Percentiles rank a stretch among this genome's conserved stretches.
Evolutionary conservation across 225 moss, liverwort and hornwort species (phyloP).

Genomic region (Polytrichum formosum): DNA sequence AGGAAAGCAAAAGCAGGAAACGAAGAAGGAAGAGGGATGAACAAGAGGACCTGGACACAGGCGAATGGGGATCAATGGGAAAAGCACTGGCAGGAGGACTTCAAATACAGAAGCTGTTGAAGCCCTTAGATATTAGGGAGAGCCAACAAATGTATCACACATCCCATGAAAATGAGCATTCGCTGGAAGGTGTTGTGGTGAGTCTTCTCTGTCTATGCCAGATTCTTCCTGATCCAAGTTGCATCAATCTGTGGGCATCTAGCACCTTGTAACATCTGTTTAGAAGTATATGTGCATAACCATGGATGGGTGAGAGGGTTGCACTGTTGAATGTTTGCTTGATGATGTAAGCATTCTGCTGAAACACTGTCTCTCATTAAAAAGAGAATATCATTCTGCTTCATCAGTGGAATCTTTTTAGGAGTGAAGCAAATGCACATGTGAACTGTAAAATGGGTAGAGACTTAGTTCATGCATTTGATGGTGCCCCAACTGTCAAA

Average conservation of each 20-base stretch:
- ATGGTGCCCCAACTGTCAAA: too few relatives aligned
- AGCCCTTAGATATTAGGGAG: slow-evolving; percentile 49
- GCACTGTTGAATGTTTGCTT: too few relatives aligned
- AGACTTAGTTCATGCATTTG: too few relatives aligned
- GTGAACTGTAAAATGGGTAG: too few relatives aligned
- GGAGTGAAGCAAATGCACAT: too few relatives aligned
- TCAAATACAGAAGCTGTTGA: slow-evolving; percentile 51
- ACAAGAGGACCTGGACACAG: slow-evolving; percentile 40
- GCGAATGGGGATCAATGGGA: slow-evolving; percentile 56
- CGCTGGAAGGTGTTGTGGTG: slow-evolving; percentile 55
- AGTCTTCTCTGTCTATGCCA: slow-evolving; percentile 20
- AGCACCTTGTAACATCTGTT: too few relatives aligned
- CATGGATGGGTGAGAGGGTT: too few relatives aligned
- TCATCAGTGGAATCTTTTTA: too few relatives aligned
- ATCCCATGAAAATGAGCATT: slow-evolving; percentile 49
- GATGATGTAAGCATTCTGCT: too few relatives aligned
- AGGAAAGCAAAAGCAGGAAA: slow-evolving; percentile 57
- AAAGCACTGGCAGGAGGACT: slow-evolving; percentile 57
- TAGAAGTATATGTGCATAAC: too few relatives aligned
- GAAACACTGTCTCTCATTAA: too few relatives aligned
- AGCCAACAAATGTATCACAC: slow-evolving; percentile 46
- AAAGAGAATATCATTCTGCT: too few relatives aligned
- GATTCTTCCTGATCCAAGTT: not conserved
- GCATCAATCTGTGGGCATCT: not conserved
- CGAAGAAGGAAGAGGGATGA: slow-evolving; percentile 60